These are phyloP conservation scores for Wallacemonas rigidus DNA, from an alignment of 208 protist genomes.

Conservation along the genomic window DNA sequence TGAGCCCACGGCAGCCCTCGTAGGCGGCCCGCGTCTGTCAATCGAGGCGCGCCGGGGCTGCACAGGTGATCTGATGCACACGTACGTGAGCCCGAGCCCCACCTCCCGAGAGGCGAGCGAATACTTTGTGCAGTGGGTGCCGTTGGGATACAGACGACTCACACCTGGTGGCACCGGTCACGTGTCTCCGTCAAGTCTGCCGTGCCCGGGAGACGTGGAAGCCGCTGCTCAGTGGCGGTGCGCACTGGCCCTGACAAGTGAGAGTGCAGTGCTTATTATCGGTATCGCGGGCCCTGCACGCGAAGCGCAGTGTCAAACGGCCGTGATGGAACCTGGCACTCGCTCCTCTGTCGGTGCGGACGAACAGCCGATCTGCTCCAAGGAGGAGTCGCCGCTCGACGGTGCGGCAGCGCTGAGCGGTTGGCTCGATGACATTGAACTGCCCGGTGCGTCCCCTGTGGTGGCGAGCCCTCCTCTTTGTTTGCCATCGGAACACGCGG, in stretches of 20 bases:
- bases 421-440: conserved; percentile 52
- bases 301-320: neutral
- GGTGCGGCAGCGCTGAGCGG: conserved; percentile 25
- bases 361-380: neutral
- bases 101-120: conserved; percentile 20
- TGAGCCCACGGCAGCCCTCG: conserved; percentile 29
- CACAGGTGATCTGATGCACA: conserved; percentile 40
- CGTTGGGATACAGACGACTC: conserved; percentile 41
- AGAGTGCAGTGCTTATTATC: neutral
- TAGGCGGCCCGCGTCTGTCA: conserved; percentile 48
- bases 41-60: conserved; percentile 44
- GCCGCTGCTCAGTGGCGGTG: conserved; percentile 44
- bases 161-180: conserved; percentile 16
- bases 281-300: neutral
- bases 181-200: conserved; percentile 40
- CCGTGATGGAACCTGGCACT: neutral
- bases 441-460: neutral
- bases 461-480: neutral
- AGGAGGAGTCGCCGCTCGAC: neutral
- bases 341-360: conserved; percentile 15
- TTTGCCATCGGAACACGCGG: neutral
- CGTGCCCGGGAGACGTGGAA: conserved; percentile 38
- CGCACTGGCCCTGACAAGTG: conserved; percentile 9
- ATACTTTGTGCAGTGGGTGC: conserved; percentile 45
- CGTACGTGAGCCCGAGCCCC: conserved; percentile 23